Conservation (phyloP, 306 rosid species). For the Pyrus betulifolia region DNA sequence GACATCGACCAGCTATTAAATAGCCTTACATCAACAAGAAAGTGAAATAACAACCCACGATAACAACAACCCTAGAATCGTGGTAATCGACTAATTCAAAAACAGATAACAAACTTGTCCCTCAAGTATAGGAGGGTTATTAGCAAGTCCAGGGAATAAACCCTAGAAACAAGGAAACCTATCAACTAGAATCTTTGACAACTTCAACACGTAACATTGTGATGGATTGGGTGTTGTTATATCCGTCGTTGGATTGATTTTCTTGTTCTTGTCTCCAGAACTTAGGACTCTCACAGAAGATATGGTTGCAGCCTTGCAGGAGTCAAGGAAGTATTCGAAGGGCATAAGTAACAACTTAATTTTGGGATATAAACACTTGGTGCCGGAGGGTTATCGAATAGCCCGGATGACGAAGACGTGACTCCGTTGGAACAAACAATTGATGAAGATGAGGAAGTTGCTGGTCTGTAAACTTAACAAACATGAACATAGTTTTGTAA, state of each 20-base stretch:
- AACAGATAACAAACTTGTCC: too few species aligned
- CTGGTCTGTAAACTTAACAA: conserved; percentile 79
- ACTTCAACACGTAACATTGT: background rate
- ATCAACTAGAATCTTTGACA: too few species aligned
- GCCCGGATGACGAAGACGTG: conserved; percentile 47
- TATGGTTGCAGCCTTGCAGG: conserved; percentile 48
- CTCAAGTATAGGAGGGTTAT: too few species aligned
- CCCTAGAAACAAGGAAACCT: too few species aligned
- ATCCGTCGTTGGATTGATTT: background rate
- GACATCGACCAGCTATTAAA: too few species aligned
- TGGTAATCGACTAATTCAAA: too few species aligned
- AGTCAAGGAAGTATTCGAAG: conserved; percentile 87
- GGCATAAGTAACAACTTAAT: conserved; percentile 66
- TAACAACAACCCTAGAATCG: too few species aligned
- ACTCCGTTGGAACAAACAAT: conserved; percentile 70
- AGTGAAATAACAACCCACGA: too few species aligned
- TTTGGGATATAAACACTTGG: too few species aligned
- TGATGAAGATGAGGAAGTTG: conserved; percentile 63
- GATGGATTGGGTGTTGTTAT: background rate
- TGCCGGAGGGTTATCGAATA: conserved; percentile 83
- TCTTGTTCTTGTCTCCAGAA: conserved; percentile 6
- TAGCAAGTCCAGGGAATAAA: too few species aligned
- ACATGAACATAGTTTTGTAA: conserved; percentile 32
- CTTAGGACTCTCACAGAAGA: conserved; percentile 77
- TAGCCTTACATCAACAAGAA: too few species aligned